phyloP scores from a whole-genome alignment of 2,329 filamentous ascomycete species.

The Rhinocladiella similis region DNA sequence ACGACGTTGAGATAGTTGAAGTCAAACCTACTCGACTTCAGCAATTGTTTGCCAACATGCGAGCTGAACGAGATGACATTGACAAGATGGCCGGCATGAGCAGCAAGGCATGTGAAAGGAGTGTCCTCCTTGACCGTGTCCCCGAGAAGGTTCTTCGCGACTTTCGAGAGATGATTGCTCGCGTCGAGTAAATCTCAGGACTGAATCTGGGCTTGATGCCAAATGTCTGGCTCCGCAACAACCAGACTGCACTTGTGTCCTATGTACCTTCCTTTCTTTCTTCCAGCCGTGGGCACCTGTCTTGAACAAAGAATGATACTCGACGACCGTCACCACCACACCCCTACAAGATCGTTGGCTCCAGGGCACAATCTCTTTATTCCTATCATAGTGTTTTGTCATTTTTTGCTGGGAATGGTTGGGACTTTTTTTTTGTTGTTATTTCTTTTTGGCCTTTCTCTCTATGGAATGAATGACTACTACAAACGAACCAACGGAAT shows the following conservation, averaged over 20 bases:
- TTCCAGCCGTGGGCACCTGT: not conserved
- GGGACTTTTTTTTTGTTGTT: not conserved
- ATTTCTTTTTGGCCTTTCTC: too few species aligned
- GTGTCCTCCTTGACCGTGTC: constrained; percentile 91
- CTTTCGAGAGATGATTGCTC: constrained; percentile 87
- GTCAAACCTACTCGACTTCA: constrained; percentile 44
- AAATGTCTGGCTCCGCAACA: too few species aligned
- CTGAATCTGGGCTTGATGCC: not conserved
- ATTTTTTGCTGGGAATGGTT: not conserved
- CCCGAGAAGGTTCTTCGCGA: constrained; percentile 87
- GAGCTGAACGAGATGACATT: constrained; percentile 63
- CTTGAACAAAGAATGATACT: constrained; percentile 18
- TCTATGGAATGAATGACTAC: constrained; percentile 6
- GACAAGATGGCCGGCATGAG: constrained; percentile 54
- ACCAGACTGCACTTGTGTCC: too few species aligned
- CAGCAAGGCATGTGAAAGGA: constrained; percentile 86
- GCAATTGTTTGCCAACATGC: constrained; percentile 76
- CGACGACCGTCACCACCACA: not conserved
- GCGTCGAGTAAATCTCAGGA: constrained; percentile 49
- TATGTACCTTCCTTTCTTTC: too few species aligned
- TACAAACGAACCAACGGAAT: too few species aligned
- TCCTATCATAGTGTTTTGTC: not conserved
- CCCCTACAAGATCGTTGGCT: constrained; percentile 20
- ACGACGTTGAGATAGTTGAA: constrained; percentile 31
- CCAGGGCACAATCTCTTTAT: constrained; percentile 26